Evolutionary conservation across 306 rosid species (phyloP).

Genomic region (Vigna mungo): DNA sequence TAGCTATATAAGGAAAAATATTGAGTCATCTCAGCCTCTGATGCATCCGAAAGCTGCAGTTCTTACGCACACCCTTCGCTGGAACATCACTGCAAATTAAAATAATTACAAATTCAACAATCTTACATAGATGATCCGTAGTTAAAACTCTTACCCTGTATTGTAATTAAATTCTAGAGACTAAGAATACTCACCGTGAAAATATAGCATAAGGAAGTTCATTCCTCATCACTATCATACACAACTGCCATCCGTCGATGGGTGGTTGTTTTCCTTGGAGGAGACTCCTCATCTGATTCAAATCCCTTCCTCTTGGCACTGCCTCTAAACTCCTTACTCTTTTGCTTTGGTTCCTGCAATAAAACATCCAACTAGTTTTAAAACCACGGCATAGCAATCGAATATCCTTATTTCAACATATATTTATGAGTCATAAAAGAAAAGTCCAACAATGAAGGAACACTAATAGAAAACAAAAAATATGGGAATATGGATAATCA

Average conservation of each 20-base stretch:
- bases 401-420: conserved; percentile 15
- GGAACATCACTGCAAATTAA: not conserved
- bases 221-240: conserved; percentile 92
- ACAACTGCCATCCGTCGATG: conserved; percentile 88
- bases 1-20: not conserved
- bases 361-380: conserved; percentile 37
- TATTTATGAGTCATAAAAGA: not conserved
- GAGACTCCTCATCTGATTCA: conserved; percentile 95
- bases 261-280: conserved; percentile 74
- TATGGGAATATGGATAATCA: not conserved
- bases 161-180: conserved; percentile 6
- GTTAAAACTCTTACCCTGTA: not conserved
- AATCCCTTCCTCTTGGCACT: conserved; percentile 76
- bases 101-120: not conserved
- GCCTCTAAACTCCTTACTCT: conserved; percentile 66
- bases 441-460: not conserved
- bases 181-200: conserved; percentile 47
- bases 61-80: not conserved
- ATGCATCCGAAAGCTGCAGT: not conserved
- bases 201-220: conserved; percentile 41
- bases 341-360: conserved; percentile 77
- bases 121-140: not conserved
- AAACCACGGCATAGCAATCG: conserved; percentile 35
- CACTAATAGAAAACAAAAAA: not conserved
- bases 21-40: not conserved